These are phyloP conservation scores for Wickerhamiella alocasiicola DNA, from an alignment of 805 yeast species.

Conservation along the genomic window DNA sequence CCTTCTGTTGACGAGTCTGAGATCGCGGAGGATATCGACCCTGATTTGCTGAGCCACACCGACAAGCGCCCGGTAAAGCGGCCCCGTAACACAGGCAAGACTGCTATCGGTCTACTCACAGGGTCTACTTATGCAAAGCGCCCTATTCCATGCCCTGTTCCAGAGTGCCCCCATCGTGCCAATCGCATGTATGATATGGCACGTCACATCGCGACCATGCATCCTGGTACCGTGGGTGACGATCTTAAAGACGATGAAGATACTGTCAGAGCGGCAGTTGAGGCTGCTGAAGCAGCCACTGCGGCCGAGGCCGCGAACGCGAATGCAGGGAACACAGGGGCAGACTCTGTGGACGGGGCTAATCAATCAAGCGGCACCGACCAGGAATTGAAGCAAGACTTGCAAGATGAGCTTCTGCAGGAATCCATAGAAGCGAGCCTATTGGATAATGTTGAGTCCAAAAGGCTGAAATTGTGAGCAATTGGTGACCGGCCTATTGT, in stretches of 20 bases:
- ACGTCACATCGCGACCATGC: slow-evolving; percentile 25
- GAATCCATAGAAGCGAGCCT: too few species aligned
- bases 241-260: slow-evolving; percentile 5
- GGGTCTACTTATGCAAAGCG: slow-evolving; percentile 29
- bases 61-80: slow-evolving; percentile 9
- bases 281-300: neutral
- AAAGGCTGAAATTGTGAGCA: too few species aligned
- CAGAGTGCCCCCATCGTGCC: slow-evolving; percentile 27
- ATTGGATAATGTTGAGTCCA: too few species aligned
- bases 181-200: slow-evolving; percentile 29
- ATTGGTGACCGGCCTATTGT: too few species aligned
- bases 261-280: neutral
- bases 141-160: slow-evolving; percentile 24
- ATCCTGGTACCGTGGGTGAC: neutral
- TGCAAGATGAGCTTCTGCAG: too few species aligned
- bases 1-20: slow-evolving; percentile 6
- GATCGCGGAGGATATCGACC: slow-evolving; percentile 6
- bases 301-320: too few species aligned
- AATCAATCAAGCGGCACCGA: too few species aligned
- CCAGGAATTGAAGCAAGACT: too few species aligned
- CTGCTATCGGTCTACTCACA: slow-evolving; percentile 25
- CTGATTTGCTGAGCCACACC: slow-evolving; percentile 6
- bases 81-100: slow-evolving; percentile 12
- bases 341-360: too few species aligned
- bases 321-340: too few species aligned